Percentiles rank a stretch among this genome's conserved stretches.
Evolutionary conservation across 148 eudicot genomes (phyloP).

Genomic region (Silene conica): DNA sequence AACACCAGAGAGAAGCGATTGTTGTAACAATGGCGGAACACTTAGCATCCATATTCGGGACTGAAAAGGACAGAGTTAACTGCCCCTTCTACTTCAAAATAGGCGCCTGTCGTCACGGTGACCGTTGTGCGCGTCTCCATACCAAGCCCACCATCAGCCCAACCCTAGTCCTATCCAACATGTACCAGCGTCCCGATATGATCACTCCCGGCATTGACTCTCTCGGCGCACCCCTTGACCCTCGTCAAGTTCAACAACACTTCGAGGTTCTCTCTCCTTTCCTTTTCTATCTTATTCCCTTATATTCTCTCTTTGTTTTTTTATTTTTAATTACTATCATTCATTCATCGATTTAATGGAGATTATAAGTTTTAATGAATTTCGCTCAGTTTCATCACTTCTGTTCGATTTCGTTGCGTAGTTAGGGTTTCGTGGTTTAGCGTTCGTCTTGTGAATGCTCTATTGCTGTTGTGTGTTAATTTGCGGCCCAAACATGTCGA

Average conservation of each 20-base stretch:
- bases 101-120: conserved; percentile 85
- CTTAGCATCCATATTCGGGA: conserved; percentile 79
- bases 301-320: no score
- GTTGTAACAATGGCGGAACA: conserved; percentile 60
- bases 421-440: no score
- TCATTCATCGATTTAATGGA: no score
- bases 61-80: conserved; percentile 88
- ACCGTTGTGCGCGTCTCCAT: conserved; percentile 76
- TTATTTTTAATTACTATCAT: no score
- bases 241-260: conserved; percentile 66
- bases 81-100: conserved; percentile 91
- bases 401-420: no score
- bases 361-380: no score
- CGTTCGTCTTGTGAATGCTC: no score
- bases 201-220: conserved; percentile 84
- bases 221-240: conserved; percentile 72
- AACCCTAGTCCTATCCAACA: conserved; percentile 61
- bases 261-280: conserved; percentile 39
- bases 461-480: no score
- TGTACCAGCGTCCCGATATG: conserved; percentile 87
- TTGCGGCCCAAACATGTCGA: no score
- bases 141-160: conserved; percentile 79
- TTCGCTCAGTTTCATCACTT: no score
- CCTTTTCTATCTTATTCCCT: background rate
- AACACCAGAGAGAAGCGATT: background rate